Percentiles rank a stretch among this genome's conserved stretches.
Evolutionary conservation across 148 eudicot species (phyloP).

Genomic region (Fagopyrum esculentum): DNA sequence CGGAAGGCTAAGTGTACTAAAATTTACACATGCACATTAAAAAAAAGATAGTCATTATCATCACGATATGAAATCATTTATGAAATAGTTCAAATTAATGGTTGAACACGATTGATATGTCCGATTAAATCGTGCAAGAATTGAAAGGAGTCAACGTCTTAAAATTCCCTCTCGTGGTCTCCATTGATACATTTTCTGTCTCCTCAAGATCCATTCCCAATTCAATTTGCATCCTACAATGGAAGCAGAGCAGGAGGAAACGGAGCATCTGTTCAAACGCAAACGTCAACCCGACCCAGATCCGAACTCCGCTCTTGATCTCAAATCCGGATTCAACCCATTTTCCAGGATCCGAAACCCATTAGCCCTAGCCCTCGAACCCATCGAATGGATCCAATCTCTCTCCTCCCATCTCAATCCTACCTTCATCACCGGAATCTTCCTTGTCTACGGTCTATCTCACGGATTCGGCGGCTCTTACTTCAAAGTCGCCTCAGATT

Average conservation of each 20-base stretch:
- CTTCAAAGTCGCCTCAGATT: conserved; percentile 50
- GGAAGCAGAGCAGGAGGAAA: conserved; percentile 6
- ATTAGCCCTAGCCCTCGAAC: conserved; percentile 20
- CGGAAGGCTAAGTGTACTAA: no score
- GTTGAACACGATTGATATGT: no score
- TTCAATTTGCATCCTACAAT: neutral
- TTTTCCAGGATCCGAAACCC: conserved; percentile 11
- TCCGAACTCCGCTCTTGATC: neutral
- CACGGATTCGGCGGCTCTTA: conserved; percentile 47
- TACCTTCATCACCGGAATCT: conserved; percentile 35
- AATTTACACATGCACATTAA: no score
- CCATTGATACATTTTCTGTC: neutral
- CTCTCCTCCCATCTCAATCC: conserved; percentile 28
- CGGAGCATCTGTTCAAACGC: conserved; percentile 5
- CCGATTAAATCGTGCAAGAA: neutral
- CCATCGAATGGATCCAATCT: conserved; percentile 28
- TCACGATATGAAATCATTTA: no score
- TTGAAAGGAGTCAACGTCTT: neutral
- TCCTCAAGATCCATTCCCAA: neutral
- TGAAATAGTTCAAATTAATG: no score
- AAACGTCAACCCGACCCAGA: conserved; percentile 1
- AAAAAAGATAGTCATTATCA: no score
- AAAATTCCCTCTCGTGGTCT: neutral
- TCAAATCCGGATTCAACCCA: conserved; percentile 5
- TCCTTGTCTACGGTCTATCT: conserved; percentile 49